phyloP scores from a whole-genome alignment of 116 monocot genomes.

The Papilionanthe hybrid region DNA sequence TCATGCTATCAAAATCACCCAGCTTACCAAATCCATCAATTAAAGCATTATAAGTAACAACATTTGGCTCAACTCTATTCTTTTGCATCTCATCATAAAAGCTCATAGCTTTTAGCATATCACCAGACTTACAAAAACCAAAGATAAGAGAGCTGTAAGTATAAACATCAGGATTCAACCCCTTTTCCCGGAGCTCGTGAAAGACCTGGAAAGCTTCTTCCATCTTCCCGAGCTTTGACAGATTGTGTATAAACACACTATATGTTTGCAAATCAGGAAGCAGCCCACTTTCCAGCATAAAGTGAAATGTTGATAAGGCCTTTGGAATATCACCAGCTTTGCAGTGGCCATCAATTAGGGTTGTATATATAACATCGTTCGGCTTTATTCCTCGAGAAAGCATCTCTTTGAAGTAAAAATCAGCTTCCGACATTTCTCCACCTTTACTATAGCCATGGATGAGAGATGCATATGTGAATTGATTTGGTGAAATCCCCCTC shows the following conservation, averaged over 20 bases:
- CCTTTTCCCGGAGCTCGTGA: constrained; percentile 48
- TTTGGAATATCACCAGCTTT: constrained; percentile 40
- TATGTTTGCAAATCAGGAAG: constrained; percentile 63
- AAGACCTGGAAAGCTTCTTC: constrained; percentile 57
- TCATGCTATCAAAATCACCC: constrained; percentile 48
- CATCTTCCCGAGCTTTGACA: constrained; percentile 55
- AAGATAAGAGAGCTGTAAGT: constrained; percentile 63
- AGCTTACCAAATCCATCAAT: constrained; percentile 65
- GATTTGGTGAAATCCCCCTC: constrained; percentile 49
- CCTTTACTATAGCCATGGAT: constrained; percentile 51
- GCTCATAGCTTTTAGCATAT: constrained; percentile 43
- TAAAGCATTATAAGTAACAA: constrained; percentile 65
- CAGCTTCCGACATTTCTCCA: constrained; percentile 58
- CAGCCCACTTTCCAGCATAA: constrained; percentile 40
- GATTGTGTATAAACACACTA: constrained; percentile 55
- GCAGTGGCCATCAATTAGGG: constrained; percentile 62
- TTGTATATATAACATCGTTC: constrained; percentile 55
- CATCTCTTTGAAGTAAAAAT: constrained; percentile 60
- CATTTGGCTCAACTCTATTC: constrained; percentile 57
- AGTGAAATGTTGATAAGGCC: constrained; percentile 37
- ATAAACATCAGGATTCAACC: constrained; percentile 54
- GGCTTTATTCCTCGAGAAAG: constrained; percentile 45
- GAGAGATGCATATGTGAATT: constrained; percentile 63
- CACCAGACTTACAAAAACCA: constrained; percentile 54
- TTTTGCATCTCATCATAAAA: constrained; percentile 54